Base-by-base conservation (phyloP, 208 protist species). In the Crithidia thermophila region DNA sequence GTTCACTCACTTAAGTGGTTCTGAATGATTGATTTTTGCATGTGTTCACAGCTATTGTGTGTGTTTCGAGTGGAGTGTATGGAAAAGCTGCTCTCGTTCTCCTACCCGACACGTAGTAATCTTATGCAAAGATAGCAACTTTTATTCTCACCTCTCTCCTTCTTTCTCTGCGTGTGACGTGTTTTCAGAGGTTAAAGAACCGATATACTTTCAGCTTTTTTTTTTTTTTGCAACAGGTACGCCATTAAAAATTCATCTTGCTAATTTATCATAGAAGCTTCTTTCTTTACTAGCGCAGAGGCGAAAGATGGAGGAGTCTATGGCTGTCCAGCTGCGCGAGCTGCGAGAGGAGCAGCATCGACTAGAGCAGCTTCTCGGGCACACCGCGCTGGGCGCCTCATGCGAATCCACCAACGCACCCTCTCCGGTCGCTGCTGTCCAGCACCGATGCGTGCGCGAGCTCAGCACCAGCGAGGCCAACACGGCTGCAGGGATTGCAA, bases 341-440 rank as follows among this genome's bases (percentile, higher is more conserved):
- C 61, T 85, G 62, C 67, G 65, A 10, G 62, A 60, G 42, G 69
- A 81, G 70, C 75, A 81, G 45, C 39, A 53, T 21, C 68, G 52
- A 1, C 65, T 81, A 4, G 75, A 81, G 33, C 43, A 70, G 37
- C 40, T 47, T 42, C 67, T 72, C 10, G 68, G 68, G 0, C 68
- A 75, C 60, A 68, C 37, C 30, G 68, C 53, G 0, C 36, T 75
- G 4, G 68, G 45, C 0, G 18, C 23, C 7, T 46, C 68, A 13
- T 55, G 16, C n/a, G 45, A 42, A 20, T 28, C 68, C 0, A 50
- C 33, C 27, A 30, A 30, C n/a, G n/a, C 62, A 5, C 16, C 8
- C 14, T 13, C 27, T n/a, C 21, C 25, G 20, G 60, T 42, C 20
- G 16, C 27, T n/a, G 16, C 25, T 25, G 60, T 42, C 20, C 33